Evolutionary conservation across 371 early-diverging fungal genomes (phyloP).

Genomic region (Mortierella sp.): DNA sequence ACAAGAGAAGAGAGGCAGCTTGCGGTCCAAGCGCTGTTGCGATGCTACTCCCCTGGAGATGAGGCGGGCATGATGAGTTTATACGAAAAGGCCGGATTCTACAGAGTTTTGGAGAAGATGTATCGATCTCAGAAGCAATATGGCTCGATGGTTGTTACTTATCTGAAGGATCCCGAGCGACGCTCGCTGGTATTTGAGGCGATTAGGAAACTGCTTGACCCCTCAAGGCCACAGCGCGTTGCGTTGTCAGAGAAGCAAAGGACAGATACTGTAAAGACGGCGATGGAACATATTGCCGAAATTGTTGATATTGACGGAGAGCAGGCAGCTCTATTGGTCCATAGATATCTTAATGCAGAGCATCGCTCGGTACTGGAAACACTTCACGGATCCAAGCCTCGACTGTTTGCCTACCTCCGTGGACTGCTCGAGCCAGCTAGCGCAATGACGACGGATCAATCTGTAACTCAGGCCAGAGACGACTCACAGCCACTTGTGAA

Average conservation of each 20-base stretch:
- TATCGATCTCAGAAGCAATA: slow-evolving; percentile 73
- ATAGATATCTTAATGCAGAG: slow-evolving; percentile 70
- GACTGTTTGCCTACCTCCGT: slow-evolving; percentile 73
- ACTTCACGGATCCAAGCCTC: slow-evolving; percentile 66
- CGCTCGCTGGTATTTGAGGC: slow-evolving; percentile 69
- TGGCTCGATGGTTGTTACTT: slow-evolving; percentile 76
- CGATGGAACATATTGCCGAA: slow-evolving; percentile 73
- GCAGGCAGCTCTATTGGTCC: slow-evolving; percentile 71
- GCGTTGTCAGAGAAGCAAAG: slow-evolving; percentile 65
- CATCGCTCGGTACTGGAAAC: slow-evolving; percentile 71
- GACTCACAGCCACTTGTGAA: neutral
- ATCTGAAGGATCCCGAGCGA: slow-evolving; percentile 75
- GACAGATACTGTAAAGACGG: slow-evolving; percentile 67
- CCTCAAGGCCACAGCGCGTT: slow-evolving; percentile 48
- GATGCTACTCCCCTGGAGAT: slow-evolving; percentile 71
- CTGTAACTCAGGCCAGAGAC: neutral
- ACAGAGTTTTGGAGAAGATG: slow-evolving; percentile 77
- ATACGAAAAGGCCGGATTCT: slow-evolving; percentile 79
- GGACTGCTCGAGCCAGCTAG: slow-evolving; percentile 73
- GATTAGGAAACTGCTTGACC: slow-evolving; percentile 65
- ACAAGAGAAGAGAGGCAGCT: slow-evolving; percentile 75
- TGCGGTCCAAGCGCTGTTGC: slow-evolving; percentile 75
- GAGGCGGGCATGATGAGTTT: slow-evolving; percentile 66
- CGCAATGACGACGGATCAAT: slow-evolving; percentile 11
- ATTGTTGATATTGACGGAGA: slow-evolving; percentile 80